Evolutionary conservation across 2,329 filamentous ascomycete genomes (phyloP).

Genomic region (Aspergillus phoenicis): DNA sequence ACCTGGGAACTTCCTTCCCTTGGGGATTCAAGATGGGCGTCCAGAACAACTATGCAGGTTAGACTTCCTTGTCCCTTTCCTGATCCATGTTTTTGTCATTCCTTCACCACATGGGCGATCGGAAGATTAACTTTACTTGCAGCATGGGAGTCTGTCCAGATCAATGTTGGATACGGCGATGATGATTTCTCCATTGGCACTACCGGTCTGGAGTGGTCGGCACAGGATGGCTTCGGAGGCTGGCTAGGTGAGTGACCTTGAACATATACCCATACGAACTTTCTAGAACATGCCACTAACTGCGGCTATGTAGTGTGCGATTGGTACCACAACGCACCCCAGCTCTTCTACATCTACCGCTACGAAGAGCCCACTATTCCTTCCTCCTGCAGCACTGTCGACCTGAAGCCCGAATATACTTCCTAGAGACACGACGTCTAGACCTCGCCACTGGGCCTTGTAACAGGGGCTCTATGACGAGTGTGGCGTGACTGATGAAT

Average conservation of each 20-base stretch:
- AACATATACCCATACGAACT: not conserved
- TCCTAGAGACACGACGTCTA: conserved; percentile 23
- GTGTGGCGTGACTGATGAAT: conserved; percentile 21
- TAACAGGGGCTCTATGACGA: conserved; percentile 17
- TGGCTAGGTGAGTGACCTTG: conserved; percentile 41
- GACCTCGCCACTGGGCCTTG: conserved; percentile 5
- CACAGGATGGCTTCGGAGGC: conserved; percentile 37
- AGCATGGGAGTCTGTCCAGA: conserved; percentile 42
- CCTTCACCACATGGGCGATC: not conserved
- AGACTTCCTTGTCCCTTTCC: conserved; percentile 19
- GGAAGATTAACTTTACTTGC: conserved; percentile 6
- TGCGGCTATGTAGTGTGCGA: conserved; percentile 37
- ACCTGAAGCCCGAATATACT: conserved; percentile 30
- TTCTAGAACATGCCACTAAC: not conserved
- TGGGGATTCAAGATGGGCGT: conserved; percentile 36
- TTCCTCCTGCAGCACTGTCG: conserved; percentile 38
- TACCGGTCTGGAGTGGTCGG: conserved; percentile 31
- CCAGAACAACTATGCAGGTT: conserved; percentile 39
- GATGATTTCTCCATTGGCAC: conserved; percentile 35
- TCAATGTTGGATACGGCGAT: conserved; percentile 38
- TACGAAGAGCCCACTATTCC: conserved; percentile 29
- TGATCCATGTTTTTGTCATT: not conserved
- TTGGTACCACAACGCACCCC: conserved; percentile 44
- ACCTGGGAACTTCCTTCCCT: conserved; percentile 30
- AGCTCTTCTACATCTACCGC: conserved; percentile 42